Percentiles rank a stretch among this genome's conserved stretches.
phyloP scores from a whole-genome alignment of 2,329 filamentous ascomycete genomes.

The Rhynchosporium graminicola region DNA sequence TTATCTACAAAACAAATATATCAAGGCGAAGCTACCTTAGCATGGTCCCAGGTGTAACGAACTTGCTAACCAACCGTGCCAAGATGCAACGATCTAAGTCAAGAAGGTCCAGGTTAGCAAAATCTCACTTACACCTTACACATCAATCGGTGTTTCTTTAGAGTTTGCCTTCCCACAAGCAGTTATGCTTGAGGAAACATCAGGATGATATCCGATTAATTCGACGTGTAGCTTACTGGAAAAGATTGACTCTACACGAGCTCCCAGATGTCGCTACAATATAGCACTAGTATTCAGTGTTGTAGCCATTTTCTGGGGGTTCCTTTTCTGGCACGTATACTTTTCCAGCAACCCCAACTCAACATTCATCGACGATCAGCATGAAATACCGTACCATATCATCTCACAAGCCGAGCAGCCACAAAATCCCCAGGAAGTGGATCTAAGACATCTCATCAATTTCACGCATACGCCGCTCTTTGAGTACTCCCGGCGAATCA shows the following conservation, averaged over 20 bases:
- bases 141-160: no score
- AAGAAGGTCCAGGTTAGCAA: no score
- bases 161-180: no score
- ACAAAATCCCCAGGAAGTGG: not conserved
- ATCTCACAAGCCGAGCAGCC: not conserved
- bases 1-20: no score
- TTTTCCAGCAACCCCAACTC: not conserved
- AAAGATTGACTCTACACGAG: not conserved
- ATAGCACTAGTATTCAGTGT: not conserved
- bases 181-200: no score
- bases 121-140: no score
- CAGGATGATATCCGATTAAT: not conserved
- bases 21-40: no score
- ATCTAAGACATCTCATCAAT: not conserved
- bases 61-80: no score
- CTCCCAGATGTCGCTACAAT: not conserved
- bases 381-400: not conserved
- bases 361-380: not conserved
- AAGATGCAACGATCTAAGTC: no score
- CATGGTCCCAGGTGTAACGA: no score
- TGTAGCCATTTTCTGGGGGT: not conserved
- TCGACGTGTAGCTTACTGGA: not conserved
- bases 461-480: not conserved
- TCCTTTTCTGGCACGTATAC: slow-evolving; percentile 10
- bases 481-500: slow-evolving; percentile 10